Conservation (phyloP, 2,329 filamentous ascomycete species). For the Fusarium sp. region DNA sequence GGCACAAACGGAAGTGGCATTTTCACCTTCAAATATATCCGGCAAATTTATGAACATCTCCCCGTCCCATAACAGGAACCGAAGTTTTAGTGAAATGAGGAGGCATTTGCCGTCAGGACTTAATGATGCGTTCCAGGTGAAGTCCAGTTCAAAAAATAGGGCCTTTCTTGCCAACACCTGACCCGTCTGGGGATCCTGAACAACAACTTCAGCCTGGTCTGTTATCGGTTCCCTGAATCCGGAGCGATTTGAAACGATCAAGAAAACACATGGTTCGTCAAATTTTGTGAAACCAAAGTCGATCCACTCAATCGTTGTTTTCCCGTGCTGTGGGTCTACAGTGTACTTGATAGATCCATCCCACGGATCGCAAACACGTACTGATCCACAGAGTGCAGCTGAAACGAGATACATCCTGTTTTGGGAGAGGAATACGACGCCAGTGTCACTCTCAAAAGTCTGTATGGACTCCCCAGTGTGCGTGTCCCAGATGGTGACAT, state of each 20-base stretch:
- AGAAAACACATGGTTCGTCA: background rate
- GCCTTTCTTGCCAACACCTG: background rate
- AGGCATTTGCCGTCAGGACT: background rate
- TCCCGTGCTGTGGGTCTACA: fast-evolving
- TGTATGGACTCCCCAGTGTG: fast-evolving
- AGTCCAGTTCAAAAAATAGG: too few relatives aligned
- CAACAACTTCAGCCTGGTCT: too few relatives aligned
- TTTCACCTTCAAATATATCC: too few relatives aligned
- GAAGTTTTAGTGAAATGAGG: too few relatives aligned
- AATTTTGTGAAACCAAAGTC: background rate
- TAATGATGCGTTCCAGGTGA: too few relatives aligned
- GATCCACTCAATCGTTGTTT: fast-evolving
- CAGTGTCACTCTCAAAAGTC: too few relatives aligned
- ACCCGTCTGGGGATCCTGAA: background rate
- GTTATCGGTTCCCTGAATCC: too few relatives aligned
- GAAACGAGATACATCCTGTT: fast-evolving
- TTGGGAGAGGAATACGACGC: background rate
- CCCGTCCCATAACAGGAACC: background rate
- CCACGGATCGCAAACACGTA: background rate
- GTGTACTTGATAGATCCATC: background rate
- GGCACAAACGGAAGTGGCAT: fast-evolving
- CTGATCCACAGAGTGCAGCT: fast-evolving
- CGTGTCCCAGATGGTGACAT: too few relatives aligned
- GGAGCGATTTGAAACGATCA: too few relatives aligned
- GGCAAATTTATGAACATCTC: fast-evolving